phyloP scores from a whole-genome alignment of 257 asterid species.

The Solanum medicagineum region DNA sequence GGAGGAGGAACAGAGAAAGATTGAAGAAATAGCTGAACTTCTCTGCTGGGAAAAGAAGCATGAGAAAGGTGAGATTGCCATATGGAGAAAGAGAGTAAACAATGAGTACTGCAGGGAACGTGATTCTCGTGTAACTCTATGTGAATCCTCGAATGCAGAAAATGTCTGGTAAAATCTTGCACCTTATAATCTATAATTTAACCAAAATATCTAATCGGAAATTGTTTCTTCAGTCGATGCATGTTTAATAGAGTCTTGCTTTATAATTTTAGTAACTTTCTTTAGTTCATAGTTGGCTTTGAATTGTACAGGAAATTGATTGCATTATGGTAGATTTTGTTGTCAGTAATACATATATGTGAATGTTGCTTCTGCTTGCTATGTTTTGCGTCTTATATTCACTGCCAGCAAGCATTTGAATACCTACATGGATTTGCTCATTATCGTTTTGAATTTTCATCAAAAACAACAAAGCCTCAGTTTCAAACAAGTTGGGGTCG shows the following conservation, averaged over 20 bases:
- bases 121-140: conserved; percentile 16
- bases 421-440: background rate
- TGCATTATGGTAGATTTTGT: background rate
- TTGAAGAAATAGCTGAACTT: conserved; percentile 23
- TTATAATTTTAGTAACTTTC: background rate
- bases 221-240: background rate
- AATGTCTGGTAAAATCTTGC: conserved; percentile 19
- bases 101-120: conserved; percentile 13
- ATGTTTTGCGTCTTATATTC: background rate
- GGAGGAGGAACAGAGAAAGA: conserved; percentile 23
- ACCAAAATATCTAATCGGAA: background rate
- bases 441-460: background rate
- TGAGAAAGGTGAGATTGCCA: conserved; percentile 25
- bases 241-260: background rate
- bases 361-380: background rate
- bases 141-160: conserved; percentile 10
- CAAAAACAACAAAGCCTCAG: background rate
- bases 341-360: background rate
- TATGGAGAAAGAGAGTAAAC: conserved; percentile 32
- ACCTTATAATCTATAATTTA: background rate
- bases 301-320: background rate
- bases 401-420: background rate
- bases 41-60: conserved; percentile 37
- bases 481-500: background rate
- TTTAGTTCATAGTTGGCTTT: background rate